These are phyloP conservation scores for Melaleuca quinquenervia DNA, from an alignment of 345 rosid genomes.

Conservation along the genomic window DNA sequence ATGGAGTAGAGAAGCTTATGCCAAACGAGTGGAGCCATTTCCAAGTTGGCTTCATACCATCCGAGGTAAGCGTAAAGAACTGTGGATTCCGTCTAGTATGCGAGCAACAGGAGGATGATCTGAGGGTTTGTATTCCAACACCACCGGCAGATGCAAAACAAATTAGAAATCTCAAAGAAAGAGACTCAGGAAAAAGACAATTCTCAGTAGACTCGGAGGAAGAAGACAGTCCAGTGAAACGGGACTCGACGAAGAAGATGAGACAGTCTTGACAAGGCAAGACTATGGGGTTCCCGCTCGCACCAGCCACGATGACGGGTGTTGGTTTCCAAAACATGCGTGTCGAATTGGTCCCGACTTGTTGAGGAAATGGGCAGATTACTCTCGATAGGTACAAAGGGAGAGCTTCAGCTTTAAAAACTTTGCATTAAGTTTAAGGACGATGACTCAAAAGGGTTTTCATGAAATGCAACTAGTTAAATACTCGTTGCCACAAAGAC, in stretches of 20 bases:
- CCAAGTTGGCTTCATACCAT: background rate
- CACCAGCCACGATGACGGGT: background rate
- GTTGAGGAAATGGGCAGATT: no score
- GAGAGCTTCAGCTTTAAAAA: no score
- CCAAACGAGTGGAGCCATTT: background rate
- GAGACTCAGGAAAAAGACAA: background rate
- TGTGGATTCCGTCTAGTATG: background rate
- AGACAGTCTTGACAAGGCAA: background rate
- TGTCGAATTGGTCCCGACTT: no score
- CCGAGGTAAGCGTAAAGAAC: background rate
- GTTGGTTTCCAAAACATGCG: no score
- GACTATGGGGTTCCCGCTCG: background rate
- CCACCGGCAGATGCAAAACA: background rate
- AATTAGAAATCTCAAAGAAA: background rate
- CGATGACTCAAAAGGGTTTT: rapidly evolving
- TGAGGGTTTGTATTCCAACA: background rate
- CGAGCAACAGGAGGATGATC: background rate
- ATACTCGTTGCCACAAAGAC: no score
- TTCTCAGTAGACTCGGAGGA: no score
- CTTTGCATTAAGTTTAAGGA: background rate
- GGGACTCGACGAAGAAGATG: background rate
- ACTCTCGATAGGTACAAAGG: no score
- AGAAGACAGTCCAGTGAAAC: no score
- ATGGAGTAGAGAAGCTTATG: background rate
- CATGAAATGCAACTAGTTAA: background rate